Evolutionary conservation across 2,329 filamentous ascomycete species (phyloP).

Genomic region (Pyrenophora tritici-repentis): DNA sequence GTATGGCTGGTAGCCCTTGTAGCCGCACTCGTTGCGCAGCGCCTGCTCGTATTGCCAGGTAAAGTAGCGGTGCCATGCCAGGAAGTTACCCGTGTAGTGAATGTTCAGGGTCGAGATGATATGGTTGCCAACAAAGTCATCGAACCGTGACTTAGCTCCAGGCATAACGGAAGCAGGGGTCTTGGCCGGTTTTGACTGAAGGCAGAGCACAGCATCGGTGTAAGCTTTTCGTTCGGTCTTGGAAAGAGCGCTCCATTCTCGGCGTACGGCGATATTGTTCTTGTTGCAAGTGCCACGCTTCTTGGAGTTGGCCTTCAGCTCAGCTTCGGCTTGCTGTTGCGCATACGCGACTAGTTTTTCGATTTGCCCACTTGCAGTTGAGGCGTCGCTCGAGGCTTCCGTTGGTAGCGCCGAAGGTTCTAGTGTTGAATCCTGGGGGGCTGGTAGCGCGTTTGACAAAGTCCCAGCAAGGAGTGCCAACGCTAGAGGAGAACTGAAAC

Average conservation of each 20-base stretch:
- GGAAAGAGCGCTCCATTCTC: constrained; percentile 35
- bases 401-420: constrained; percentile 23
- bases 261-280: constrained; percentile 32
- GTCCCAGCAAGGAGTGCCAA: constrained; percentile 30
- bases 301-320: constrained; percentile 18
- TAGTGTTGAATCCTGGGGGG: constrained; percentile 22
- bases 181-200: constrained; percentile 35
- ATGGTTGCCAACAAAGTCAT: constrained; percentile 47
- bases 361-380: constrained; percentile 31
- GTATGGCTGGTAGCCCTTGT: constrained; percentile 52
- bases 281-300: constrained; percentile 34
- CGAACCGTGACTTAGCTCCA: constrained; percentile 42
- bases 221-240: constrained; percentile 41
- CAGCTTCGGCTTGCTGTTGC: constrained; percentile 21
- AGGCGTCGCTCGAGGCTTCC: constrained; percentile 24
- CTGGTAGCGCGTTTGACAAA: constrained; percentile 32
- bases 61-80: constrained; percentile 50
- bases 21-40: constrained; percentile 50
- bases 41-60: constrained; percentile 49
- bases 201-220: constrained; percentile 45
- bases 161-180: constrained; percentile 34
- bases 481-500: constrained; percentile 29
- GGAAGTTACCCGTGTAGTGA: constrained; percentile 41
- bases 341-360: constrained; percentile 30
- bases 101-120: constrained; percentile 43